phyloP scores from a whole-genome alignment of 2,329 filamentous ascomycete genomes.

The Botrytis tulipae region DNA sequence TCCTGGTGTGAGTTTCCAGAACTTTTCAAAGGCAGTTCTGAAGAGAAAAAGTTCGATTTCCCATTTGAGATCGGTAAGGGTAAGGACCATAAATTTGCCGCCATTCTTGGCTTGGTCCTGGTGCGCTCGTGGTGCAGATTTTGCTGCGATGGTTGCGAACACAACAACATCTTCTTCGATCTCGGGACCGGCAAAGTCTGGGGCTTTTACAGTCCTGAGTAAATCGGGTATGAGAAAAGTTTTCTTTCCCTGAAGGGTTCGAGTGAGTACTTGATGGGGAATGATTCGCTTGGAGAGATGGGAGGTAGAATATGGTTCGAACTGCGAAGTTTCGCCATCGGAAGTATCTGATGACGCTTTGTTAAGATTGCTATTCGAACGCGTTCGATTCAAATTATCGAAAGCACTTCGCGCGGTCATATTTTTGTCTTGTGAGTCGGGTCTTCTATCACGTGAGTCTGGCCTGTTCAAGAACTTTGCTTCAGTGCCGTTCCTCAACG shows the following conservation, averaged over 20 bases:
- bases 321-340: slow-evolving; percentile 58
- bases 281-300: slow-evolving; percentile 82
- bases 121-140: slow-evolving; percentile 73
- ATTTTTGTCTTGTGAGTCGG: slow-evolving; percentile 11
- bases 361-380: slow-evolving; percentile 31
- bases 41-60: slow-evolving; percentile 92
- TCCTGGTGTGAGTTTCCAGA: slow-evolving; percentile 92
- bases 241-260: slow-evolving; percentile 76
- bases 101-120: slow-evolving; percentile 51
- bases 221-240: slow-evolving; percentile 77
- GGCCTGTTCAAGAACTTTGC: slow-evolving; percentile 17
- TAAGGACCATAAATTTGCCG: slow-evolving; percentile 91
- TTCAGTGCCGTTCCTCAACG: slow-evolving; percentile 13
- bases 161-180: slow-evolving; percentile 87
- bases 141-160: slow-evolving; percentile 82
- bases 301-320: slow-evolving; percentile 82
- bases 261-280: slow-evolving; percentile 74
- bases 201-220: slow-evolving; percentile 75
- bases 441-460: slow-evolving; percentile 4
- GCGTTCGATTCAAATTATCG: slow-evolving; percentile 15
- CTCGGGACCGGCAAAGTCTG: slow-evolving; percentile 76
- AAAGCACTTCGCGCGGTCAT: background rate
- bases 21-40: slow-evolving; percentile 82
- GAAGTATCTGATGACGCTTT: slow-evolving; percentile 35
- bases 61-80: slow-evolving; percentile 83